These are phyloP conservation scores for Coniosporium tulheliwenetii DNA, from an alignment of 2,329 filamentous ascomycete genomes.

Conservation along the genomic window DNA sequence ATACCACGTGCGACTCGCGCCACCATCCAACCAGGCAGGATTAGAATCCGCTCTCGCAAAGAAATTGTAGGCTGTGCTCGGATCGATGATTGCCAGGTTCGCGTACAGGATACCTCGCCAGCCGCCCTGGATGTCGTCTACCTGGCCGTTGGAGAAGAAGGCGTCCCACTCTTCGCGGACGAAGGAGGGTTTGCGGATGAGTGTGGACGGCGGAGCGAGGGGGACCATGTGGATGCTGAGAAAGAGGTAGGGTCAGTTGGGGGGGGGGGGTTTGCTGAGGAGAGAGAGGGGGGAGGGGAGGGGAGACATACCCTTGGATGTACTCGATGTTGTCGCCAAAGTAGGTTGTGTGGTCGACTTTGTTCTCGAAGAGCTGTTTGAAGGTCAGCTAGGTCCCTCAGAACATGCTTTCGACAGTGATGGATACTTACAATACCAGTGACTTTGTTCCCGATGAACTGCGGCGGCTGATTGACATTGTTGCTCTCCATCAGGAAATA, in stretches of 20 bases:
- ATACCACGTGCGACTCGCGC: constrained; percentile 75
- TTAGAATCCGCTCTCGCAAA: constrained; percentile 55
- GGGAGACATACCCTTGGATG: constrained; percentile 32
- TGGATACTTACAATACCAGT: no score
- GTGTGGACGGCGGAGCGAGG: constrained; percentile 49
- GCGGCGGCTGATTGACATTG: constrained; percentile 55
- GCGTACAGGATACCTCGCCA: constrained; percentile 80
- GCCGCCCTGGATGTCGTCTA: constrained; percentile 50
- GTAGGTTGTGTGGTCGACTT: constrained; percentile 83
- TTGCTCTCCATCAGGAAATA: constrained; percentile 68
- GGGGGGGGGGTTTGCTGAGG: constrained; percentile 95
- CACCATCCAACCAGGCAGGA: constrained; percentile 58
- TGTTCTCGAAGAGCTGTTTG: constrained; percentile 96
- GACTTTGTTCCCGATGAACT: constrained; percentile 69
- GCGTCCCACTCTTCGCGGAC: constrained; percentile 70
- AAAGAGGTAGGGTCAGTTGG: constrained; percentile 86
- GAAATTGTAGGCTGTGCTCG: constrained; percentile 54
- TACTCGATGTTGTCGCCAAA: constrained; percentile 42
- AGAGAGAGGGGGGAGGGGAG: no score
- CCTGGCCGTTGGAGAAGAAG: constrained; percentile 56
- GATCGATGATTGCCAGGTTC: no score
- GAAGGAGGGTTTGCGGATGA: constrained; percentile 52
- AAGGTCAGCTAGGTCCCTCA: no score
- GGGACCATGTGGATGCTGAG: constrained; percentile 68
- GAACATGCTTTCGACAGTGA: no score